Base-by-base conservation (phyloP, 768 basidiomycete species). In the Hypsizygus marmoreus region DNA sequence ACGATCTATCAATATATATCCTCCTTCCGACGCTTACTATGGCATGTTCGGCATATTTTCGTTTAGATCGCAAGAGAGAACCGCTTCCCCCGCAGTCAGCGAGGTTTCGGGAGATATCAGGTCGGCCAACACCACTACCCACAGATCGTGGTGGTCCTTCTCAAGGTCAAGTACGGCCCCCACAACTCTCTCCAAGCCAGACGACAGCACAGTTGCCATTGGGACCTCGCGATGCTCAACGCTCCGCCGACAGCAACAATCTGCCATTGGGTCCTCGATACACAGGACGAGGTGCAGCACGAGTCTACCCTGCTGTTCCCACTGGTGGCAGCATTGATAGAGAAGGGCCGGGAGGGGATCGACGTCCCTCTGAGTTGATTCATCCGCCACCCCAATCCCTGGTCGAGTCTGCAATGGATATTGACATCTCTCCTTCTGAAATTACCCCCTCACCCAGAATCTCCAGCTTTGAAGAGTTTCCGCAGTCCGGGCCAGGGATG, bases 21-120 rank as follows among this genome's bases (percentile, higher is more conserved):
- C 48, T 43, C 52, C 50, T 40, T 47, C 39, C 50, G 44, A 36
- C 51, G 23, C 35, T 47, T 34, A 47, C 28, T 29, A 31, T 26
- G 45, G 23, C 16, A 19, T 47, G 25, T 37, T 32, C 50, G 37
- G 29, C 30, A 40, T 40, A n/a, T 17, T 37, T 44, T 19, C 45
- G 38, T 51, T 40, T 59, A 73, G 68, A 64, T 60, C 73, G 66
- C 12, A 70, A 63, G 50, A 65, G 77, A 41, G 56, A 50, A 1
- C 77, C 76, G 0, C 61, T 80, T 9, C 75, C 76, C 2, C 70
- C 76, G 9, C 77, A 80, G 57, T 51, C 56, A 4, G 56, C 62
- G 14, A 65, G 67, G 6, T 78, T 73, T 46, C 66, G 62, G 12
- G 66, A 66, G 40, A 52, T 51, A 20, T 32, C 48, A 2, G 43